Base-by-base conservation (phyloP, 345 rosid genomes). In the Xanthoceras sorbifolium region DNA sequence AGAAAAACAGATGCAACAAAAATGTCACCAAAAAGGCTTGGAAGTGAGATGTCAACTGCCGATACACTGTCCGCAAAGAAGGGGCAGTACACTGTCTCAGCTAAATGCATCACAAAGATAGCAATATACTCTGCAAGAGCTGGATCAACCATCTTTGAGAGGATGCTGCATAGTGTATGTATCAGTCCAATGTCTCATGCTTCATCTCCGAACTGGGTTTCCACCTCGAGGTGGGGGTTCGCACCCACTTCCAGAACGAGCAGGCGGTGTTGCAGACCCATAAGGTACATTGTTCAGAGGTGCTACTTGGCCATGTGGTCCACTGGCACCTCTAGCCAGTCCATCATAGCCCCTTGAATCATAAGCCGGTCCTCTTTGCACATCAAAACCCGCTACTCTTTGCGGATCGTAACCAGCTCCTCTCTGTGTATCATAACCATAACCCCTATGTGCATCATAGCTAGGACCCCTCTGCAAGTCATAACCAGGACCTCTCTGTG, bases 141-240 rank as follows among this genome's bases (percentile, higher is more conserved):
- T 26, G 44, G 61, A 73, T 31, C 6, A 42, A 61, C 44, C 50
- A 46, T 73, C 9, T 26, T 38, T 5, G 32, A 12, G 36, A 62
- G 38, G 36, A 40, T 68, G 67, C 9, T 73, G 55, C 69, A 61
- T 50, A 61, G 65, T 42, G 46, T 42, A 42, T 40, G 9, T 71
- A 18, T 14, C 44, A 18, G 10, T 34, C n/a, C 26, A 22, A 42
- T 32, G 12, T 67, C 55, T 59, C 12, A 54, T 12, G 60, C 69
- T n/a, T 90, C 86, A 91, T 83, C 92, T 89, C 73, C 91, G 84
- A 59, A 14, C 83, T 68, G 85, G 86, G 85, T 89, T 88, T 76
- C 90, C 92, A n/a, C 84, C 86, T 38, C 88, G 80, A 44, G 87
- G 71, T 46, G 87, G 75, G 67, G 81, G 79, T 61, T 90, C 87